phyloP scores from a whole-genome alignment of 108 stramenopile species.

The Licmophora abbreviata region DNA sequence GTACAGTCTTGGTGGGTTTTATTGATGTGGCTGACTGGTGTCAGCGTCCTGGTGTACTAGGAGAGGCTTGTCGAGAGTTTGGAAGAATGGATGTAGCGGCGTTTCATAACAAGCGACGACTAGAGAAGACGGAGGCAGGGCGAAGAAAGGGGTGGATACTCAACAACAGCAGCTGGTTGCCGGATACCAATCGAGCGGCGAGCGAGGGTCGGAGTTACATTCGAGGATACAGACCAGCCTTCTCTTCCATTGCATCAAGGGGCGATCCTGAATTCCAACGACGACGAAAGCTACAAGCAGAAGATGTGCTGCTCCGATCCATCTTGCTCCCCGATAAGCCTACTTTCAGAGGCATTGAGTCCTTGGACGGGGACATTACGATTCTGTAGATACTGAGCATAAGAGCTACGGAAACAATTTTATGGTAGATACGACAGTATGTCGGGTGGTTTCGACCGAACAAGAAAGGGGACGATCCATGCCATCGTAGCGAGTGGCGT shows the following conservation, averaged over 20 bases:
- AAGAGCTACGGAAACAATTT: too few relatives aligned
- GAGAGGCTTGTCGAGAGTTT: conserved; percentile 45
- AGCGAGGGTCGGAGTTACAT: conserved; percentile 3
- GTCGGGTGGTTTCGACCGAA: too few relatives aligned
- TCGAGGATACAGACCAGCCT: conserved; percentile 25
- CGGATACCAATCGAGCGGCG: conserved; percentile 7
- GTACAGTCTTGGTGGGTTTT: conserved; percentile 67
- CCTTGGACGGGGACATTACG: conserved; percentile 5
- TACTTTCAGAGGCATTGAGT: conserved; percentile 13
- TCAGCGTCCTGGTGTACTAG: conserved; percentile 31
- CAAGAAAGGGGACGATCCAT: too few relatives aligned
- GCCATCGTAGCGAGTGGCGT: too few relatives aligned
- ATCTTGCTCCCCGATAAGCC: conserved; percentile 40
- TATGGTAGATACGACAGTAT: too few relatives aligned
- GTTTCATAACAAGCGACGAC: conserved; percentile 22
- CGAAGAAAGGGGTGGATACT: conserved; percentile 30
- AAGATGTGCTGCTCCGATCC: conserved; percentile 48
- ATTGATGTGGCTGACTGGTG: conserved; percentile 54
- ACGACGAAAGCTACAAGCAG: conserved; percentile 33
- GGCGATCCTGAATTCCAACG: conserved; percentile 39
- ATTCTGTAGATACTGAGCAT: too few relatives aligned
- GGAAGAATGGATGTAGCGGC: conserved; percentile 65
- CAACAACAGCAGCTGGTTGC: conserved; percentile 34
- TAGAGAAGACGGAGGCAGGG: conserved; percentile 4
- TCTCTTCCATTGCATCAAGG: conserved; percentile 24